These are phyloP conservation scores for Trichomonas gallinae DNA, from an alignment of 208 protist species.

Conservation along the genomic window DNA sequence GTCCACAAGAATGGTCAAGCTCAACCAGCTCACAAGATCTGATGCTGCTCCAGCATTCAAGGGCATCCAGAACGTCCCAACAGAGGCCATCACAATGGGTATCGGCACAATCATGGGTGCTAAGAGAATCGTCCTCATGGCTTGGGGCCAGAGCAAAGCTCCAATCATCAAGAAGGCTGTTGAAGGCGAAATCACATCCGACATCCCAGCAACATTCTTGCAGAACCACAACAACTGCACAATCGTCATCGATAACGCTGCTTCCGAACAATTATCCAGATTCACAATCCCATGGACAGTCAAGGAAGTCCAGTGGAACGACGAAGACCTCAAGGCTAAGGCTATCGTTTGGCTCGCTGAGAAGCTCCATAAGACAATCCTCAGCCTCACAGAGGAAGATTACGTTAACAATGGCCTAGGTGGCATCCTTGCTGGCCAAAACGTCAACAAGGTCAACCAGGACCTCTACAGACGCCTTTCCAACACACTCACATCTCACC, in stretches of 20 bases:
- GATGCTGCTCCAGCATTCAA: neutral
- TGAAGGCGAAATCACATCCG: neutral
- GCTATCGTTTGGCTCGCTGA: neutral
- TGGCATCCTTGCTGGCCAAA: neutral
- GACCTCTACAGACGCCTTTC: neutral
- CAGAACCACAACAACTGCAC: neutral
- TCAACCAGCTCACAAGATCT: neutral
- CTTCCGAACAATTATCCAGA: neutral
- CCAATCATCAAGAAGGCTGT: neutral
- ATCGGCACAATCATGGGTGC: neutral
- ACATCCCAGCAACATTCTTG: neutral
- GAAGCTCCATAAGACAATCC: neutral
- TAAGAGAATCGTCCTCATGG: neutral
- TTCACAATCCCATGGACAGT: neutral
- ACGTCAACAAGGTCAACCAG: neutral
- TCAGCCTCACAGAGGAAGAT: neutral
- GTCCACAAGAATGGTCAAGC: neutral
- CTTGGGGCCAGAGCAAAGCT: neutral
- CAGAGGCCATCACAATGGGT: neutral
- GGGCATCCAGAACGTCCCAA: neutral
- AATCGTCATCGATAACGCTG: neutral
- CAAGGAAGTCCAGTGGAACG: too few relatives aligned
- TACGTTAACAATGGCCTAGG: neutral
- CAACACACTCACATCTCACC: neutral
- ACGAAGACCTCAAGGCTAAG: neutral